phyloP scores from a whole-genome alignment of 208 protist genomes.

The Trichomonas vaginalis region DNA sequence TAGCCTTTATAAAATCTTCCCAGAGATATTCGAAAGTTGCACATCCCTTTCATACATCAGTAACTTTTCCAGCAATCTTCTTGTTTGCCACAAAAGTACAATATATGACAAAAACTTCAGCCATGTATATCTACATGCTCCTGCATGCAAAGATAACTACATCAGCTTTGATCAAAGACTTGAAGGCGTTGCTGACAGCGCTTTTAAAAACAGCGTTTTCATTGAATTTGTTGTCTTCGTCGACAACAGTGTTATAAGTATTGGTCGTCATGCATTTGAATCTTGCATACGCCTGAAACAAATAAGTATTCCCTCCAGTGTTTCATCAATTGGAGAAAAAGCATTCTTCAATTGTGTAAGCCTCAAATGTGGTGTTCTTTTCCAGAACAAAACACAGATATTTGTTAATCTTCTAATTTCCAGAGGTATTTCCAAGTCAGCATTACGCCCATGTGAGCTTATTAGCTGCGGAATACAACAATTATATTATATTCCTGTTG shows the following conservation, averaged over 20 bases:
- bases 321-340: not conserved
- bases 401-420: not conserved
- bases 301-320: not conserved
- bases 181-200: not conserved
- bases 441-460: not conserved
- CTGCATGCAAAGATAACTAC: not conserved
- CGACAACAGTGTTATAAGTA: not conserved
- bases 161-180: not conserved
- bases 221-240: not conserved
- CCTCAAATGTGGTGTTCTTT: not conserved
- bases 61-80: not conserved
- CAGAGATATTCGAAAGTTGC: not conserved
- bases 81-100: not conserved
- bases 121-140: not conserved
- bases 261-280: not conserved
- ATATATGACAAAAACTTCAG: not conserved
- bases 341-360: not conserved
- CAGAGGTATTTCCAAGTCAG: not conserved
- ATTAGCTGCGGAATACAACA: not conserved
- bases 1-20: not conserved
- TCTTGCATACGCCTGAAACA: not conserved
- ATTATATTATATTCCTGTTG: not conserved
- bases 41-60: not conserved
- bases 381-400: not conserved
- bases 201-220: not conserved